These are phyloP conservation scores for Penicillium paxilli DNA, from an alignment of 495 filamentous ascomycete genomes.

Conservation along the genomic window DNA sequence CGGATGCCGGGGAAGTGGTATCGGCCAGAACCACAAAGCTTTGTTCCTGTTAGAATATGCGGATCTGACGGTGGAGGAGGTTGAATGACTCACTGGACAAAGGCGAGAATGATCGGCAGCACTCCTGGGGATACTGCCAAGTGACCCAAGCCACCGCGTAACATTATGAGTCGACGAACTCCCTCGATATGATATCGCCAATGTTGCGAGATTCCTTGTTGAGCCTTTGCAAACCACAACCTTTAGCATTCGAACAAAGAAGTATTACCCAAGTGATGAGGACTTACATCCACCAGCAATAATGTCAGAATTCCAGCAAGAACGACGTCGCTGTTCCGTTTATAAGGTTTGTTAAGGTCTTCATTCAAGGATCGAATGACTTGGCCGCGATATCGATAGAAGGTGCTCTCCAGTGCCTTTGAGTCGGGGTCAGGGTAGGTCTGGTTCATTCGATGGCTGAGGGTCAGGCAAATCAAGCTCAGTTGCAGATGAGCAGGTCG, in stretches of 20 bases:
- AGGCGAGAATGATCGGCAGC: neutral
- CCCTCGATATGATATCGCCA: slow-evolving; percentile 35
- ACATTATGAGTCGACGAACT: slow-evolving; percentile 21
- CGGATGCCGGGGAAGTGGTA: slow-evolving; percentile 28
- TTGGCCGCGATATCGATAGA: slow-evolving; percentile 31
- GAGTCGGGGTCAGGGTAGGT: slow-evolving; percentile 7
- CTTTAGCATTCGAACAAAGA: neutral
- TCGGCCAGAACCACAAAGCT: slow-evolving; percentile 29
- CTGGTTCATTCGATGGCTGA: slow-evolving; percentile 35
- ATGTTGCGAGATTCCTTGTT: slow-evolving; percentile 24
- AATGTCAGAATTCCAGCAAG: slow-evolving; percentile 18
- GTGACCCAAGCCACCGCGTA: slow-evolving; percentile 26
- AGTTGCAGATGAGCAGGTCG: slow-evolving; percentile 26
- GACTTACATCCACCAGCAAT: slow-evolving; percentile 7
- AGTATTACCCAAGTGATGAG: neutral
- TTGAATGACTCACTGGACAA: neutral
- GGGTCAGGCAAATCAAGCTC: slow-evolving; percentile 30
- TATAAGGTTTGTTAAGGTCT: slow-evolving; percentile 17
- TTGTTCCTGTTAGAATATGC: neutral
- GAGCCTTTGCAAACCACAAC: slow-evolving; percentile 16
- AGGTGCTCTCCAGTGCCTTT: slow-evolving; percentile 17
- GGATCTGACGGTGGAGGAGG: neutral
- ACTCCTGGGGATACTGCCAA: neutral
- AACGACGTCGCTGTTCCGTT: slow-evolving; percentile 17
- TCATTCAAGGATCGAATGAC: slow-evolving; percentile 33